phyloP scores from a whole-genome alignment of 148 eudicot genomes.

The Gaultheria prostrata region DNA sequence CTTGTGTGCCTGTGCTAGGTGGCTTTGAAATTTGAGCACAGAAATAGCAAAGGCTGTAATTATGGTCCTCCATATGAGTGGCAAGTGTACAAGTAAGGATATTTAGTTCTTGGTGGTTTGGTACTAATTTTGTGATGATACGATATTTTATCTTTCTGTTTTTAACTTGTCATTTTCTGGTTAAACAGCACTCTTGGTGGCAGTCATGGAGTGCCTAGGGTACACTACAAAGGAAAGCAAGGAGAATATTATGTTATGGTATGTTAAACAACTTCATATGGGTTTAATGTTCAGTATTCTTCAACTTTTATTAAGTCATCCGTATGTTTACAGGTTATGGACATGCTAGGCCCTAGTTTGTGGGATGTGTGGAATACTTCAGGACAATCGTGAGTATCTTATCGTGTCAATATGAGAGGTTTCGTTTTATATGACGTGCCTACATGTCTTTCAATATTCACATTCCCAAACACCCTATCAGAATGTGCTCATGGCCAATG shows the following conservation, averaged over 20 bases:
- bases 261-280: conserved; percentile 16
- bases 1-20: conserved; percentile 39
- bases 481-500: background rate
- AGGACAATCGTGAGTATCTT: conserved; percentile 75
- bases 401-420: background rate
- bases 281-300: background rate
- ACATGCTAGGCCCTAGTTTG: conserved; percentile 93
- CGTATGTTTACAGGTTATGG: conserved; percentile 66
- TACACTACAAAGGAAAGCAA: conserved; percentile 83
- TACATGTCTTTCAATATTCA: background rate
- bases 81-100: conserved; percentile 87
- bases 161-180: conserved; percentile 14
- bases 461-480: background rate
- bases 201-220: conserved; percentile 85
- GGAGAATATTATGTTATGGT: conserved; percentile 94
- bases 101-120: background rate
- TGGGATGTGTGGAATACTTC: conserved; percentile 98
- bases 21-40: conserved; percentile 88
- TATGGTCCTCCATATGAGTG: conserved; percentile 95
- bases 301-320: conserved; percentile 1
- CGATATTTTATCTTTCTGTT: background rate
- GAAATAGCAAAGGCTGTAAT: conserved; percentile 88
- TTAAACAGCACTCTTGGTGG: conserved; percentile 78
- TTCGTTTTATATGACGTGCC: background rate
- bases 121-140: background rate